Evolutionary conservation across 768 basidiomycete genomes (phyloP).

Genomic region (Tylopilus felleus): DNA sequence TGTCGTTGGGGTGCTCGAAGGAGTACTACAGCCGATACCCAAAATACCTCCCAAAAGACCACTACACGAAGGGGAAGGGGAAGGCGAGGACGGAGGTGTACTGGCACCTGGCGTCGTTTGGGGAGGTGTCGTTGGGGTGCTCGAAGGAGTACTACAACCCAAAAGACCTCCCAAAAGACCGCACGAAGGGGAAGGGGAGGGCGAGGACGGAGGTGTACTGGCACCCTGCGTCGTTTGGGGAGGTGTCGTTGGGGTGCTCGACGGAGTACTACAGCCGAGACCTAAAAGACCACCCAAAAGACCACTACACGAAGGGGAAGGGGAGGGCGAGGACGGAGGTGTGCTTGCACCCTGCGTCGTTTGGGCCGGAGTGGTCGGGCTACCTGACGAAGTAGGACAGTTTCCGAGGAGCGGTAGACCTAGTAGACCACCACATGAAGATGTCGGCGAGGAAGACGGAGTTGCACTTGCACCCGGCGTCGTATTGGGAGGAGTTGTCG

Average conservation of each 20-base stretch:
- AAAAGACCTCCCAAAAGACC: not conserved
- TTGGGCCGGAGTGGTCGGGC: too few species aligned
- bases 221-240: not conserved
- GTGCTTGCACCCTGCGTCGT: not conserved
- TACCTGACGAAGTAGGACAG: not conserved
- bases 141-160: too few species aligned
- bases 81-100: not conserved
- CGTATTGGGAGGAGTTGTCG: too few species aligned
- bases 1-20: not conserved
- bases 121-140: not conserved
- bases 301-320: not conserved
- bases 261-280: not conserved
- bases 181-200: not conserved
- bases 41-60: not conserved
- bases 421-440: not conserved
- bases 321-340: not conserved
- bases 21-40: too few species aligned
- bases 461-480: not conserved
- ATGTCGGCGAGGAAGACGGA: not conserved
- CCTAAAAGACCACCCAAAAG: not conserved
- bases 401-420: constrained; percentile 10
- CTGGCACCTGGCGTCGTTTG: not conserved
- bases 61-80: not conserved
- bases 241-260: not conserved
- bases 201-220: not conserved